Percentiles rank a stretch among this genome's conserved stretches.
Conservation (phyloP, 805 yeast genomes). For the Zygotorulaspora sp. region DNA sequence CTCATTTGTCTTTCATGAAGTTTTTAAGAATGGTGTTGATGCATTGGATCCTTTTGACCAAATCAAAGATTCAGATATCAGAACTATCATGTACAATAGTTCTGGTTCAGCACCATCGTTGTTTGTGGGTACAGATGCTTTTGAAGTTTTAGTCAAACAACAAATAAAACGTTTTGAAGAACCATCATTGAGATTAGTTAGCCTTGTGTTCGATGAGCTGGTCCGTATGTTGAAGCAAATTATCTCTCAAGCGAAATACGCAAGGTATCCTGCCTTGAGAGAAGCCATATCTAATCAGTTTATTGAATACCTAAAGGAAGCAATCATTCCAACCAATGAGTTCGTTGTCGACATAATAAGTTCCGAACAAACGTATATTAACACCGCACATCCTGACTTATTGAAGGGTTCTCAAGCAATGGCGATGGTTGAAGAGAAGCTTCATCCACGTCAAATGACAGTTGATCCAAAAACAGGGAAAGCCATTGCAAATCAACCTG, state of each 20-base stretch:
- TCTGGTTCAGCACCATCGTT: conserved; percentile 95
- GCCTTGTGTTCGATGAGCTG: conserved; percentile 88
- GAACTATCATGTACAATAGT: conserved; percentile 95
- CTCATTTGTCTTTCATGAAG: conserved; percentile 94
- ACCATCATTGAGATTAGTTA: conserved; percentile 83
- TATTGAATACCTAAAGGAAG: conserved; percentile 72
- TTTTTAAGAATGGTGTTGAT: conserved; percentile 84
- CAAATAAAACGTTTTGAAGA: conserved; percentile 93
- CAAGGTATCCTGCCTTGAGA: conserved; percentile 87
- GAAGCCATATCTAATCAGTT: conserved; percentile 79
- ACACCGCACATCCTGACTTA: conserved; percentile 96
- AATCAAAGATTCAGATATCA: conserved; percentile 89
- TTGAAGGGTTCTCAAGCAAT: conserved; percentile 93
- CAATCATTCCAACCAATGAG: conserved; percentile 76
- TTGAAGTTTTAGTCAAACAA: conserved; percentile 91
- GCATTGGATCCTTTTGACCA: conserved; percentile 95
- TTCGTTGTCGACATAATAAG: conserved; percentile 79
- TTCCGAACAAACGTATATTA: conserved; percentile 89
- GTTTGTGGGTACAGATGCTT: conserved; percentile 96
- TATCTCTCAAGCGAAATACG: conserved; percentile 70
- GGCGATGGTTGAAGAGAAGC: conserved; percentile 82
- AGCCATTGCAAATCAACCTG: conserved; percentile 46
- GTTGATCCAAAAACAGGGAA: conserved; percentile 90
- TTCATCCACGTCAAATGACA: conserved; percentile 66
- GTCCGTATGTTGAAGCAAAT: conserved; percentile 86